phyloP scores from a whole-genome alignment of 495 filamentous ascomycete species.

The Tuber magnatum region DNA sequence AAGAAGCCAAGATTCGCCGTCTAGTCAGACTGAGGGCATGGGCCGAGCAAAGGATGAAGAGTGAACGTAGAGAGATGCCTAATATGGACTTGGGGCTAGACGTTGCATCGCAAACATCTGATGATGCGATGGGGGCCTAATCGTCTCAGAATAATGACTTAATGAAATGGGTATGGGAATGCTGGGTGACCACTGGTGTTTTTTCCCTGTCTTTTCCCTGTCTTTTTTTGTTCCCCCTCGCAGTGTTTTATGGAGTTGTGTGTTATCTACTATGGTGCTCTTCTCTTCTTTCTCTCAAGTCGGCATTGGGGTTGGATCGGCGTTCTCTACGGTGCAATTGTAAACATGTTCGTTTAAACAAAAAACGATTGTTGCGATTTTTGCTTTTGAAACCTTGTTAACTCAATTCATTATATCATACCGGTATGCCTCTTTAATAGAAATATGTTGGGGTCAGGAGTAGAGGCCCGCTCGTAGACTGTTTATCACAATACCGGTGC shows the following conservation, averaged over 20 bases:
- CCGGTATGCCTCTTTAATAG: background rate
- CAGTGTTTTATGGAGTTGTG: slow-evolving; percentile 10
- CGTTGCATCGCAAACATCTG: slow-evolving; percentile 19
- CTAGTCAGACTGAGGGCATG: slow-evolving; percentile 76
- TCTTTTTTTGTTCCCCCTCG: background rate
- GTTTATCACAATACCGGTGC: background rate
- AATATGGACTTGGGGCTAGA: slow-evolving; percentile 65
- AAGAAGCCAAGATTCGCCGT: slow-evolving; percentile 70
- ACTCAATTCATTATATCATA: background rate
- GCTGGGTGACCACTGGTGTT: background rate
- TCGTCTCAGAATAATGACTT: slow-evolving; percentile 20
- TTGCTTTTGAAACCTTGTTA: background rate
- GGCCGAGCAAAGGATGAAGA: slow-evolving; percentile 70
- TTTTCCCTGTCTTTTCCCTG: background rate
- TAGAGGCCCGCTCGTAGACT: background rate
- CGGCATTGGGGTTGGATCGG: slow-evolving; percentile 27
- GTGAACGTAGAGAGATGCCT: slow-evolving; percentile 66
- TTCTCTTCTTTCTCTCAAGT: slow-evolving; percentile 19
- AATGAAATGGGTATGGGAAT: slow-evolving; percentile 18
- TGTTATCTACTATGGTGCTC: slow-evolving; percentile 16
- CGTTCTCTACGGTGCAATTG: slow-evolving; percentile 17
- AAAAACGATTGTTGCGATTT: background rate
- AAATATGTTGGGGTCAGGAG: background rate
- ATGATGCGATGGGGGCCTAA: slow-evolving; percentile 32
- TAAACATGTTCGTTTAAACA: slow-evolving; percentile 3